Percentiles rank a stretch among this genome's conserved stretches.
These are phyloP conservation scores for Ceratobasidium sp. DNA, from an alignment of 1,284 basidiomycete genomes.

Conservation along the genomic window DNA sequence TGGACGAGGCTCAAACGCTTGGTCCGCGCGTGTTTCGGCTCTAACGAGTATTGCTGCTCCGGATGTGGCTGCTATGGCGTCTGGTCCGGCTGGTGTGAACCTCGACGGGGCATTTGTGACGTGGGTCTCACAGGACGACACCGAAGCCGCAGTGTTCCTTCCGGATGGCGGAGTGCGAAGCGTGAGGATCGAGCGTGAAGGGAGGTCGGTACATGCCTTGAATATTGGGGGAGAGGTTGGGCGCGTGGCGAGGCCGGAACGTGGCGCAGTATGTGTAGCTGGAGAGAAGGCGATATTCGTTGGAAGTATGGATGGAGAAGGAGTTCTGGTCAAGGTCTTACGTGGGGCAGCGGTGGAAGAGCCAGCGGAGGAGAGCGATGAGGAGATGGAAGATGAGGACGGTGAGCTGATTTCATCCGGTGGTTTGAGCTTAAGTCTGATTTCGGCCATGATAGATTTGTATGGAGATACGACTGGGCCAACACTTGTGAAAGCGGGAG, in stretches of 20 bases:
- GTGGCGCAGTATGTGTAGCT: constrained; percentile 65
- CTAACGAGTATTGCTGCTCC: constrained; percentile 63
- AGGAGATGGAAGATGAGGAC: constrained; percentile 65
- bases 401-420: not conserved
- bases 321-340: constrained; percentile 68
- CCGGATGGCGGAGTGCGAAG: constrained; percentile 78
- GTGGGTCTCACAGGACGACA: constrained; percentile 10
- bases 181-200: constrained; percentile 77
- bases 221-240: constrained; percentile 67
- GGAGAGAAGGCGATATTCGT: constrained; percentile 73
- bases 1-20: constrained; percentile 85
- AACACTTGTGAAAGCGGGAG: constrained; percentile 39
- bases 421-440: not conserved
- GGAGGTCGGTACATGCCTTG: constrained; percentile 62
- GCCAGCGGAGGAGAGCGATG: constrained; percentile 66
- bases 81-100: constrained; percentile 27
- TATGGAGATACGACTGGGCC: constrained; percentile 54
- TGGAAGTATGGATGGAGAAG: constrained; percentile 78
- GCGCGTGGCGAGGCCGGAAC: constrained; percentile 72
- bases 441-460: constrained; percentile 50
- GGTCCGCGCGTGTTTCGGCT: constrained; percentile 80
- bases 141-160: constrained; percentile 66
- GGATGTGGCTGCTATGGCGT: not conserved
- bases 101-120: constrained; percentile 20
- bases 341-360: constrained; percentile 18